Evolutionary conservation across 2,329 filamentous ascomycete species (phyloP), one percentile per base, ranked within the genome.

Genomic region (Lachnellula cervina): DNA sequence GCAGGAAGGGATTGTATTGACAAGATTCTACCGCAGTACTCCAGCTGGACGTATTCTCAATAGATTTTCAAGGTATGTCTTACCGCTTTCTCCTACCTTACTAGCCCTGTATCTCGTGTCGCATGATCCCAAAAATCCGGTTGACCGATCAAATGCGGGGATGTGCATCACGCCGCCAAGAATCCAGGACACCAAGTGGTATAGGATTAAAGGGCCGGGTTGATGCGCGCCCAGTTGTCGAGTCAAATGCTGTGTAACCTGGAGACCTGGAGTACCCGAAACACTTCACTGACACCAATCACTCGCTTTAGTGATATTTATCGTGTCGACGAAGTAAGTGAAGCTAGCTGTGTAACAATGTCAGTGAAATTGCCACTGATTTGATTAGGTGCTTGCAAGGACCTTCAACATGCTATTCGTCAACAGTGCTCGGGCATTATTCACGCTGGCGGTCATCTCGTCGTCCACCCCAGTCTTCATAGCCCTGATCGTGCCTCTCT

Each of bases 341-440:
- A 45, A 53, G 28, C 37, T 53, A 53, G 28, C 37, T 53, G 51
- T 65, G 56, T 66, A 71, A 58, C 56, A 38, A 43, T 46, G 25
- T 19, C 58, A 56, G 52, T 62, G 53, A 47, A 60, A 4, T 55
- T 58, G 60, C 42, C 63, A 85, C 85, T 73, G 86, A 92, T 69
- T 21, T 53, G 91, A 97, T 69, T 90, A 99, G 76, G 89, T 97
- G 43, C 81, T 99, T 64, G 93, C 94, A 61, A 87, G 95, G 62
- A 96, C 91, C 14, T 99, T 99, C 78, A 97, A 97, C 74, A 97
- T 97, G 92, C 77, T 93, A 59, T 93, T 94, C 68, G 83, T 85
- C 66, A 93, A 93, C 66, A 76, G 82, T 35, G 87, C 85, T 52
- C 82, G 83, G 59, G 90, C 89, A 11, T 75, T 83, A 16, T 97